Base-by-base conservation (phyloP, 192 early-diverging fungal genomes). In the Globomyces pollinis-pini region DNA sequence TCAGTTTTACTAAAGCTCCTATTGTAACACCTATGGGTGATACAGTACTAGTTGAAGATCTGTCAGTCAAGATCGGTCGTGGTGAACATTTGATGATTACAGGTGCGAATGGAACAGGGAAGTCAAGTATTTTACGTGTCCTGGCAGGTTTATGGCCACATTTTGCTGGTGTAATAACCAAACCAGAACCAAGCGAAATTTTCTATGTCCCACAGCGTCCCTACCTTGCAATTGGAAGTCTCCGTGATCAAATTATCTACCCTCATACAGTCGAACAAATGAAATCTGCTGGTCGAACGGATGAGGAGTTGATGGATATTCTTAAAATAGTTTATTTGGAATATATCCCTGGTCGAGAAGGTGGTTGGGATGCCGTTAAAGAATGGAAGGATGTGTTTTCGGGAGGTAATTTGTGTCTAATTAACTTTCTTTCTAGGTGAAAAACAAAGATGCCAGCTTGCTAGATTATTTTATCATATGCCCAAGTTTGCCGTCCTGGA, bases 221-320 rank as follows among this genome's bases (percentile, higher is more conserved):
- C 13, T 94, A 94, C 49, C 72, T 99, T 33, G 86, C 91, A 42
- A 79, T 94, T 28, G 96, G 96, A 41, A 89, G 88, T 0, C 74
- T 99, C 33, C 82, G 94, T 24, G 93, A 97, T 63, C 93, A 95
- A 60, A 86, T 97, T 55, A 94, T 99, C 50, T 97, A 99, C 70
- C 94, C 96, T 13, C 86, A 95, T 64, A 88, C 84, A 18, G 61
- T 77, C 3, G 77, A 76, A 35, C 51, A 79, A 15, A 75, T 79
- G 71, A 43, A 56, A 12, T 54, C 36, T 2, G 62, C 83, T 8
- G 82, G 86, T 30, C 63, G 80, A 5, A 87, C 86, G 5, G 96
- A 97, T 62, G 77, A 71, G 13, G 83, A 94, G 21, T 72, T 99
- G 33, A 69, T 79, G 53, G 76, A 66, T 2, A 88, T 97, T 57